Base-by-base conservation (phyloP, 345 rosid species). In the Eucalyptus lansdowneana region DNA sequence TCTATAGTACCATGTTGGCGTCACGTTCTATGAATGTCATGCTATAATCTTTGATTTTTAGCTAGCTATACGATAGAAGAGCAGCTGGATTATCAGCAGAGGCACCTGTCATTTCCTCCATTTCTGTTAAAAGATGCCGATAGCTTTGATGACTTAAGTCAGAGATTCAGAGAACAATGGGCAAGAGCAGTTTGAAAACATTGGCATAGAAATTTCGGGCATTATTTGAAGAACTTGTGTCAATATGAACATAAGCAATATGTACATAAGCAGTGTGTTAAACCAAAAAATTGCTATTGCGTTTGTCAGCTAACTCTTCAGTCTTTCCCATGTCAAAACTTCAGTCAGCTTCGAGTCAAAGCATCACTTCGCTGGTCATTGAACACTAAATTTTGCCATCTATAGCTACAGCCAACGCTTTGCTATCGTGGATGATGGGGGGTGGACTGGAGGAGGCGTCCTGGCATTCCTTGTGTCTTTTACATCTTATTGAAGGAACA, bases 361-460 rank as follows among this genome's bases (percentile, higher is more conserved):
- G 94, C 96, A 90, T 54, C 47, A 88, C 86, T 88, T n/a, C 14
- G 7, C 76, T 81, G 88, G 87, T 86, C 47, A 76, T 40, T 76
- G 85, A 76, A 76, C 83, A 37, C 83, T 42, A 40, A 76, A 76
- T 40, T 76, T 76, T 8, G 54, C 87, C n/a, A 80, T 80, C 87
- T 58, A 29, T 14, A 51, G 50, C 92, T 90, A 95, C 54, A 92
- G 53, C 96, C 95, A 94, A 90, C 91, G 91, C 88, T 94, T 96
- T 87, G 85, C 86, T 56, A 92, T 87, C 89, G 90, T 91, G 1
- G 88, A 24, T 86, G 95, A 90, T 45, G 95, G 90, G 72, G 95
- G 90, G 72, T 92, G 93, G 90, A 90, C 86, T n/a, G 97, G 94
- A 90, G 99, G 97, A 8, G 97, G 99, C 45, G 99, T 96, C 94